Evolutionary conservation across 306 rosid species (phyloP), one percentile per base, ranked within the genome.

Genomic region (Lathyrus aphaca): DNA sequence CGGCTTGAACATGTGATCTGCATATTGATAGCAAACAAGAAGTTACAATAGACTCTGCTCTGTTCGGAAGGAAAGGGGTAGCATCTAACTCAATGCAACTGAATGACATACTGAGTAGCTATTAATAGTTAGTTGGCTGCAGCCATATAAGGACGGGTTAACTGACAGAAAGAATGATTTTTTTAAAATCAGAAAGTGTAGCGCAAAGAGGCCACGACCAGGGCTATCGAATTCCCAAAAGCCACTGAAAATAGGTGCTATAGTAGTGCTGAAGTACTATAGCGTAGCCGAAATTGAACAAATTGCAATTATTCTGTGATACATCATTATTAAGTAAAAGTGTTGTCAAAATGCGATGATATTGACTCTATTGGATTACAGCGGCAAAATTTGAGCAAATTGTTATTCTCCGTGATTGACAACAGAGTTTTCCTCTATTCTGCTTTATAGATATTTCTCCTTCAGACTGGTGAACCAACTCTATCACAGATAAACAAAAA

Each of bases 1-100:
- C 78, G 65, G 77, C 87, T 86, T 35, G 86, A 81, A 73, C 74
- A 57, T 32, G 73, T 73, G 23, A 16, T 37, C 98, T 90, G 86
- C 50, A 84, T 63, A 81, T 14, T 45, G 43, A 76, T 48, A 54
- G 45, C 50, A 30, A 15, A 12, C 54, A 38, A 42, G 21, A 8
- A 43, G 67, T 38, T 62, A 62, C 18, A 17, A 17, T 46, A 1
- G 49, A 17, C 49, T 61, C 7, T 38, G 16, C 67, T 61, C 8
- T 11, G 15, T 18, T 19, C 17, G 8, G 10, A 16, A 37, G 29
- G 10, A 14, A 16, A 10, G 27, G 6, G 9, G 46, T 14, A 9
- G 44, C 8, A 13, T 25, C 65, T 35, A 59, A 59, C 65, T 32
- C 25, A 32, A 8, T 59, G 23, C 19, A 32, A 59, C 7, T 35